Evolutionary conservation across 2,329 filamentous ascomycete genomes (phyloP).

Genomic region (Penicillium brevicompactum): DNA sequence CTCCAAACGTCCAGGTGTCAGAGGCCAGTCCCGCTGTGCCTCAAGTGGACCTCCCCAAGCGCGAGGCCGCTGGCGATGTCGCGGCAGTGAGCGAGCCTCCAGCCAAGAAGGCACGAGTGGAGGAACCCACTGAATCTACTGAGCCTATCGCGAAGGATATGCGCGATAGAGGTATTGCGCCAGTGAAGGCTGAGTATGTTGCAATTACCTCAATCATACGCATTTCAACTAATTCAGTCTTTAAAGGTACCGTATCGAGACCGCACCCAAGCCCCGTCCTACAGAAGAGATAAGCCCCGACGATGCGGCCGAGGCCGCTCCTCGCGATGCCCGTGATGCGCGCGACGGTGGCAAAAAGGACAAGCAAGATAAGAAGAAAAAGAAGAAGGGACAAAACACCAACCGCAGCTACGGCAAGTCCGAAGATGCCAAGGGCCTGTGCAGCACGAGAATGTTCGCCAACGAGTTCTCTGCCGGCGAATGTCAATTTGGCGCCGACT

Average conservation of each 20-base stretch:
- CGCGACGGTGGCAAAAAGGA: constrained; percentile 33
- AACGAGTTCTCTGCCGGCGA: constrained; percentile 78
- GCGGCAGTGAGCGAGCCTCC: constrained; percentile 43
- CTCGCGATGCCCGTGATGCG: constrained; percentile 44
- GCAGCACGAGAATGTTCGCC: constrained; percentile 69
- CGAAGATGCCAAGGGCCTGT: constrained; percentile 75
- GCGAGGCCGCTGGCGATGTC: constrained; percentile 23
- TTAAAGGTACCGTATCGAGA: constrained; percentile 33
- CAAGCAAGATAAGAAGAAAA: constrained; percentile 43
- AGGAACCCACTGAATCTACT: constrained; percentile 31
- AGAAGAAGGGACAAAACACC: constrained; percentile 79
- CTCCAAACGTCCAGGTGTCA: not conserved
- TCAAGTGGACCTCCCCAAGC: constrained; percentile 22
- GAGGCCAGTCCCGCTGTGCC: constrained; percentile 6
- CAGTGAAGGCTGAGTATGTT: constrained; percentile 67
- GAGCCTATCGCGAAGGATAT: constrained; percentile 31
- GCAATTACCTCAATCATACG: not conserved
- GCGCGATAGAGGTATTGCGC: constrained; percentile 62
- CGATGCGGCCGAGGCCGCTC: constrained; percentile 62
- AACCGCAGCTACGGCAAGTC: constrained; percentile 79
- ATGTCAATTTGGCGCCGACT: constrained; percentile 78
- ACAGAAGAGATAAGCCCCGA: constrained; percentile 48
- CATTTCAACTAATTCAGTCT: constrained; percentile 4
- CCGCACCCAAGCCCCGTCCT: constrained; percentile 18
- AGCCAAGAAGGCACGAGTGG: constrained; percentile 63